Percentiles rank a stretch among this genome's conserved stretches.
Conservation (phyloP, 257 asterid species). For the Solanum tarapatanum region DNA sequence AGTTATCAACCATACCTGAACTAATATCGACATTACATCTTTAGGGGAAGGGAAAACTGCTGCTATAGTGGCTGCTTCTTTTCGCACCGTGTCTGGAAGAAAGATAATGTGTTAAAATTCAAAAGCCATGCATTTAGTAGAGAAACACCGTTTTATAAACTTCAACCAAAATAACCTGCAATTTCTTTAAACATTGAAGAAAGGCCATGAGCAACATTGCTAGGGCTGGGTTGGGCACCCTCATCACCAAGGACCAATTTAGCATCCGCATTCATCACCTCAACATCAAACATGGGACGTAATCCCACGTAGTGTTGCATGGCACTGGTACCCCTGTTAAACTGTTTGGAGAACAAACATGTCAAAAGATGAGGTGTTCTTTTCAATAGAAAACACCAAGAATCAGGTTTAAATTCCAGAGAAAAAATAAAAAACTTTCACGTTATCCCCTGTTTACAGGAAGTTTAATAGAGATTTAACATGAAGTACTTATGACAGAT, state of each 20-base stretch:
- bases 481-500: neutral
- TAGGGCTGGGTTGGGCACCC: slow-evolving; percentile 86
- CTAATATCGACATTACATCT: slow-evolving; percentile 97
- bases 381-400: neutral
- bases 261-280: slow-evolving; percentile 87
- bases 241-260: slow-evolving; percentile 78
- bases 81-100: slow-evolving; percentile 77
- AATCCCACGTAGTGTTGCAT: slow-evolving; percentile 99
- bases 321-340: slow-evolving; percentile 97
- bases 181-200: slow-evolving; percentile 79
- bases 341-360: slow-evolving; percentile 43
- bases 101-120: slow-evolving; percentile 2
- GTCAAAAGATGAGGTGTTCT: slow-evolving; percentile 3
- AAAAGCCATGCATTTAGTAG: neutral
- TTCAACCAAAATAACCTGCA: slow-evolving; percentile 50
- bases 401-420: neutral
- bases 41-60: slow-evolving; percentile 95
- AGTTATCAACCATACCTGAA: slow-evolving; percentile 51
- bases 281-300: slow-evolving; percentile 96
- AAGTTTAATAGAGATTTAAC: neutral
- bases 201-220: slow-evolving; percentile 83
- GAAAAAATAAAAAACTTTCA: neutral
- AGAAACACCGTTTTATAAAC: neutral
- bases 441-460: neutral
- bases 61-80: slow-evolving; percentile 93